These are phyloP conservation scores for Fagus sylvatica DNA, from an alignment of 306 rosid genomes.

Conservation along the genomic window DNA sequence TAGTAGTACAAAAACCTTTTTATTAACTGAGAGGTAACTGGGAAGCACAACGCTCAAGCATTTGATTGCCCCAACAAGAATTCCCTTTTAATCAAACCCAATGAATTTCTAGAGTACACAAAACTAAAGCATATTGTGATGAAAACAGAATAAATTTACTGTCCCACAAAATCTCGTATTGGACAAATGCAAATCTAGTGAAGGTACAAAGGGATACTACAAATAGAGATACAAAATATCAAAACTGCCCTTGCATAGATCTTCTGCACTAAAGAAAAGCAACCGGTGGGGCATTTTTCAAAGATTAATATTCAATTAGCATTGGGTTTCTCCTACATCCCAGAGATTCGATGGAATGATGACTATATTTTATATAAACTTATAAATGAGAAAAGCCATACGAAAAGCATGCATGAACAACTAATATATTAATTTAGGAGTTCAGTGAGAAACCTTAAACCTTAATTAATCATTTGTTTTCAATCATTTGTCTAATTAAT, in stretches of 20 bases:
- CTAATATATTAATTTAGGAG: slow-evolving; percentile 25
- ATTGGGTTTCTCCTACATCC: slow-evolving; percentile 14
- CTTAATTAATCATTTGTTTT: slow-evolving; percentile 32
- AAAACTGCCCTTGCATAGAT: slow-evolving; percentile 29
- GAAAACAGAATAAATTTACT: slow-evolving; percentile 37
- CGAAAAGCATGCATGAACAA: slow-evolving; percentile 35
- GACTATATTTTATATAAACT: slow-evolving; percentile 26
- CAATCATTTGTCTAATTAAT: slow-evolving; percentile 38
- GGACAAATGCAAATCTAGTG: slow-evolving; percentile 48
- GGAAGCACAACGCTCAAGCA: slow-evolving; percentile 54
- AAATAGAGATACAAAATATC: slow-evolving; percentile 26
- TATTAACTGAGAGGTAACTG: slow-evolving; percentile 23
- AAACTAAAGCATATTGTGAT: slow-evolving; percentile 33
- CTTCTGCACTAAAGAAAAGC: slow-evolving; percentile 24
- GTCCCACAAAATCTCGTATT: slow-evolving; percentile 51
- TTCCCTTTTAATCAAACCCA: slow-evolving; percentile 8
- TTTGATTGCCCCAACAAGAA: slow-evolving; percentile 44
- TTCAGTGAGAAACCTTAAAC: slow-evolving; percentile 41
- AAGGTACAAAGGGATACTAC: slow-evolving; percentile 40
- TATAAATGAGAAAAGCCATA: slow-evolving; percentile 23
- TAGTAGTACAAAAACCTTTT: not conserved
- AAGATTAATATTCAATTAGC: slow-evolving; percentile 22
- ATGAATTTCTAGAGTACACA: not conserved
- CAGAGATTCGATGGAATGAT: slow-evolving; percentile 52
- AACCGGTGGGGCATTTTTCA: slow-evolving; percentile 28